These are phyloP conservation scores for Calonectria ilicicola DNA, from an alignment of 2,329 filamentous ascomycete genomes.

Conservation along the genomic window DNA sequence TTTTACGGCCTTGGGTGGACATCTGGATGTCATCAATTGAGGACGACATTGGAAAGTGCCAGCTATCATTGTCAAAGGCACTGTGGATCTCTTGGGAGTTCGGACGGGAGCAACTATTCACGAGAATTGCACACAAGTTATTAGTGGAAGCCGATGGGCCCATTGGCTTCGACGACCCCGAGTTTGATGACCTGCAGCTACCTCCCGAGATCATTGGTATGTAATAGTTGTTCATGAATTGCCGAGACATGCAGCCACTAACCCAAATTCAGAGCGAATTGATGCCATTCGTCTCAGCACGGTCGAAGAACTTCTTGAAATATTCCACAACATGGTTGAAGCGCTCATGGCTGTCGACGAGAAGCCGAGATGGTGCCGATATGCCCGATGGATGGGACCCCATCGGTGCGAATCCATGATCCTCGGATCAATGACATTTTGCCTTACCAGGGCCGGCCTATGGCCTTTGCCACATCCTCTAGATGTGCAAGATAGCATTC, in stretches of 20 bases:
- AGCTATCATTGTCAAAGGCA: constrained; percentile 35
- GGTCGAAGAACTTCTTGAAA: constrained; percentile 33
- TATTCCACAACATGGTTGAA: constrained; percentile 41
- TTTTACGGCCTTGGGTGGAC: constrained; percentile 42
- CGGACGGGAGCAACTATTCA: constrained; percentile 39
- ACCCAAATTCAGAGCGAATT: constrained; percentile 25
- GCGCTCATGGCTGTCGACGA: constrained; percentile 45
- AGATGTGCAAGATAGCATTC: constrained; percentile 40
- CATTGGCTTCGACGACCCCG: constrained; percentile 21
- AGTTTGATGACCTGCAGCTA: constrained; percentile 28
- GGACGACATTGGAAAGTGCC: constrained; percentile 26
- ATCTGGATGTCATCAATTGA: constrained; percentile 33
- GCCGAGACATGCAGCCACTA: not conserved
- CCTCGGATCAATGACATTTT: constrained; percentile 49
- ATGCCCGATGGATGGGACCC: constrained; percentile 49
- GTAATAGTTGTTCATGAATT: not conserved
- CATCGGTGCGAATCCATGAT: constrained; percentile 53
- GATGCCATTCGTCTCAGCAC: constrained; percentile 35
- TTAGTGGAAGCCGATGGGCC: constrained; percentile 32
- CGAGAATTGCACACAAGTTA: constrained; percentile 35
- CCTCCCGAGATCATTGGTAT: constrained; percentile 30
- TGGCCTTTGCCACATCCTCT: constrained; percentile 46
- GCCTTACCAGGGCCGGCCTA: constrained; percentile 46
- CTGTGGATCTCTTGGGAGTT: constrained; percentile 49
- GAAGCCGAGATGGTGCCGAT: constrained; percentile 47